Conservation (phyloP, 176 grass and related monocot genomes). For the Neostapfia colusana region DNA sequence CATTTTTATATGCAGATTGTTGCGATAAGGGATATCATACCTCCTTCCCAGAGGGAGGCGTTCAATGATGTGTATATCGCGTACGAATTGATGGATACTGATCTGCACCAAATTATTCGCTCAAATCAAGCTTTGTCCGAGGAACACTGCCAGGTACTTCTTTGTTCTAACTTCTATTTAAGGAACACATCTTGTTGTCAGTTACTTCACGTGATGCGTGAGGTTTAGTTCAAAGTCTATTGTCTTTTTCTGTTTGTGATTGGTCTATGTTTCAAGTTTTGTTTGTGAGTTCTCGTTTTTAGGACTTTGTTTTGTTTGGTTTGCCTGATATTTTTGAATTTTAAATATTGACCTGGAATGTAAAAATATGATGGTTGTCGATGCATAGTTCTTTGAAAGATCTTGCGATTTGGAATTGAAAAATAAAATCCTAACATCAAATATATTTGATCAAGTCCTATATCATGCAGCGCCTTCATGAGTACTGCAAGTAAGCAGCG, state of each 20-base stretch:
- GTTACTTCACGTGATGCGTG: conserved; percentile 3
- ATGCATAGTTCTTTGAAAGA: neutral
- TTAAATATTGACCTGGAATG: conserved; percentile 30
- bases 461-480: neutral
- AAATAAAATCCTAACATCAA: neutral
- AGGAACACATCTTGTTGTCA: neutral
- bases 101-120: conserved; percentile 99
- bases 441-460: conserved; percentile 4
- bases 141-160: conserved; percentile 91
- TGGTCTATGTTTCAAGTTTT: neutral
- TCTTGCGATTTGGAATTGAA: conserved; percentile 3
- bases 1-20: conserved; percentile 67
- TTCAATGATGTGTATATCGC: conserved; percentile 98
- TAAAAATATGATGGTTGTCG: neutral
- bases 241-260: conserved; percentile 23
- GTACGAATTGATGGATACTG: conserved; percentile 99
- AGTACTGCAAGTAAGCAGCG: neutral
- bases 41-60: conserved; percentile 59
- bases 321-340: neutral
- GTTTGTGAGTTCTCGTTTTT: conserved; percentile 28
- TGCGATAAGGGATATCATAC: conserved; percentile 98
- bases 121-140: conserved; percentile 99
- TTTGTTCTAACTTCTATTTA: neutral
- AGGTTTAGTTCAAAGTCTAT: neutral
- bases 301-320: conserved; percentile 14